These are phyloP conservation scores for Ceratobasidium theobromae DNA, from an alignment of 1,284 basidiomycete species.

Conservation along the genomic window DNA sequence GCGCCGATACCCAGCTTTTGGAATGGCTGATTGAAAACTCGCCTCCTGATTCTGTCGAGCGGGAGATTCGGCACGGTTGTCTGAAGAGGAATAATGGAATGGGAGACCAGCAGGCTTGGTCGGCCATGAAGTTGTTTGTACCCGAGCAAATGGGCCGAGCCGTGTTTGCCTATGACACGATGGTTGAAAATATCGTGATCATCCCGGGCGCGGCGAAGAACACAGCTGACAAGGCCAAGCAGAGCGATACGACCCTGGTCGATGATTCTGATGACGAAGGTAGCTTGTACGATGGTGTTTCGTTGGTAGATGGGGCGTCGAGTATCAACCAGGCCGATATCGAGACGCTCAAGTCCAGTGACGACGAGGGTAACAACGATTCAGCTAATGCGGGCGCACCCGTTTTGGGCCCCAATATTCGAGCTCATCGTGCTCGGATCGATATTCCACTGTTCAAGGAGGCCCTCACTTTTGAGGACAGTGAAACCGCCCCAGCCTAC, in stretches of 20 bases:
- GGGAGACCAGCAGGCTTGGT: constrained; percentile 17
- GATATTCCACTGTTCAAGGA: background rate
- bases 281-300: constrained; percentile 18
- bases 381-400: background rate
- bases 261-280: constrained; percentile 1
- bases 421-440: constrained; percentile 9
- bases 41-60: background rate
- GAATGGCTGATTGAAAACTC: constrained; percentile 8
- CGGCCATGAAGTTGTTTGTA: constrained; percentile 10
- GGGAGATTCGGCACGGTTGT: constrained; percentile 1
- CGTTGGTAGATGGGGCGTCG: background rate
- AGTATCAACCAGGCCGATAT: constrained; percentile 22
- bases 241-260: too few species aligned
- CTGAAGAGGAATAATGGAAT: constrained; percentile 15
- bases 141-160: background rate
- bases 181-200: background rate
- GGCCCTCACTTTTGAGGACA: constrained; percentile 3
- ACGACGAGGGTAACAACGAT: background rate
- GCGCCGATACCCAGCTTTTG: background rate
- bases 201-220: background rate
- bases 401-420: background rate
- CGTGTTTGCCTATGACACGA: constrained; percentile 8
- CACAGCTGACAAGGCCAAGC: background rate
- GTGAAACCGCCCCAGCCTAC: background rate
- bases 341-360: constrained; percentile 20